Evolutionary conservation across 2,329 filamentous ascomycete genomes (phyloP).

Genomic region (Calonectria pseudoreteaudii): DNA sequence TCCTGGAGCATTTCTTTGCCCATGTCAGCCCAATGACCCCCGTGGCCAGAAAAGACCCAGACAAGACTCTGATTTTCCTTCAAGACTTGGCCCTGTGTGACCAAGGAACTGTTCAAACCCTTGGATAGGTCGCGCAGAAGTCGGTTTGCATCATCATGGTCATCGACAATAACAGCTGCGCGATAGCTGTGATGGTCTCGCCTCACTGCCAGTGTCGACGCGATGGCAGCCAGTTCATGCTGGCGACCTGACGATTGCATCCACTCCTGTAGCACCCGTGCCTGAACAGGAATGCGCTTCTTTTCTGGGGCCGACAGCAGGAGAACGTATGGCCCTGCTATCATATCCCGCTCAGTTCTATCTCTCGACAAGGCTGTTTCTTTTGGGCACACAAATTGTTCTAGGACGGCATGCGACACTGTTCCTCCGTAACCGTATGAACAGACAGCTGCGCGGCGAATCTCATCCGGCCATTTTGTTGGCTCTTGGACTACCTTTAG

Average conservation of each 20-base stretch:
- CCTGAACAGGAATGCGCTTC: background rate
- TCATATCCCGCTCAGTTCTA: too few species aligned
- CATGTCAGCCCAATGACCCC: background rate
- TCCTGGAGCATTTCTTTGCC: background rate
- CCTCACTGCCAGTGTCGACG: background rate
- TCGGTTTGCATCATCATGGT: background rate
- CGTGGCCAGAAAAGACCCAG: background rate
- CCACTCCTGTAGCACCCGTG: background rate
- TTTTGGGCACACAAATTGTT: background rate
- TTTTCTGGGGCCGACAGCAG: background rate
- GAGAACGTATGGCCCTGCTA: background rate
- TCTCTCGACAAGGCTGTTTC: background rate
- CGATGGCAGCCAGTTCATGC: background rate
- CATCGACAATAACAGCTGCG: background rate
- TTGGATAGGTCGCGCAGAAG: background rate
- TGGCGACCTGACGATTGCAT: background rate
- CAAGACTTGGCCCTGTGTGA: background rate
- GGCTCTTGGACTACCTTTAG: background rate
- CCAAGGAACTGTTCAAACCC: background rate
- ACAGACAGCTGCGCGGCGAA: background rate
- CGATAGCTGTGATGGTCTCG: background rate
- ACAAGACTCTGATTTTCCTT: background rate
- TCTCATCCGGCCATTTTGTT: background rate
- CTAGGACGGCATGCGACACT: background rate
- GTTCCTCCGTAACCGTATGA: background rate